These are phyloP conservation scores for Trichophyton benhamiae DNA, from an alignment of 2,329 filamentous ascomycete genomes.

Conservation along the genomic window DNA sequence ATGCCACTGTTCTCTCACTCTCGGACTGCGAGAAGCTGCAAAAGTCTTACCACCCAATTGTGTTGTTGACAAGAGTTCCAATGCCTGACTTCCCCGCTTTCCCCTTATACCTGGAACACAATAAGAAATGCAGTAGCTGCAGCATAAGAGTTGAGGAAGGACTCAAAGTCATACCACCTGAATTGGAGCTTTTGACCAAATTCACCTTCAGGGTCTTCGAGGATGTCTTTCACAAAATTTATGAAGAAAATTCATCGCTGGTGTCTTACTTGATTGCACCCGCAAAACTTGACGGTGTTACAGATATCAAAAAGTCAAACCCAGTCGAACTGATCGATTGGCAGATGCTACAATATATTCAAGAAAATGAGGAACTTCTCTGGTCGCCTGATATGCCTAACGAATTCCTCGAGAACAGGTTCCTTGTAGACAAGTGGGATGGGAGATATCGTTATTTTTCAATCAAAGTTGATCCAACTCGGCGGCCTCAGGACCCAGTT, in stretches of 20 bases:
- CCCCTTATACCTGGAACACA: conserved; percentile 57
- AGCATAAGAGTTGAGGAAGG: conserved; percentile 35
- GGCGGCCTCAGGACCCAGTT: conserved; percentile 25
- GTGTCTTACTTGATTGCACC: conserved; percentile 81
- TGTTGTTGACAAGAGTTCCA: conserved; percentile 55
- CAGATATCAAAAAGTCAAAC: not conserved
- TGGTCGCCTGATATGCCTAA: conserved; percentile 36
- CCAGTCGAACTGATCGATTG: conserved; percentile 33
- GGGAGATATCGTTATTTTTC: conserved; percentile 49
- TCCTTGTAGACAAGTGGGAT: conserved; percentile 45
- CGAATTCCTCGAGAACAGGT: conserved; percentile 36
- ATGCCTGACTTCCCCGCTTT: conserved; percentile 57
- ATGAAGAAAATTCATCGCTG: conserved; percentile 48
- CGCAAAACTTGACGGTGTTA: not conserved
- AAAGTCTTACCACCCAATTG: conserved; percentile 49
- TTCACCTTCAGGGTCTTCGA: conserved; percentile 69
- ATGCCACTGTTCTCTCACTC: conserved; percentile 50
- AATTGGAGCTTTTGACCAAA: conserved; percentile 46
- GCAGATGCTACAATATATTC: conserved; percentile 26
- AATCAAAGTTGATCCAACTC: conserved; percentile 20
- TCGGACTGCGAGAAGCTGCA: conserved; percentile 44
- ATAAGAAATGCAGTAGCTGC: conserved; percentile 46
- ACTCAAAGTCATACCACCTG: conserved; percentile 32
- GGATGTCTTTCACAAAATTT: conserved; percentile 83
- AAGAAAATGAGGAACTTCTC: conserved; percentile 25